Evolutionary conservation across 2,329 filamentous ascomycete species (phyloP), one percentile per base, ranked within the genome.

Genomic region (Aspergillus latus): DNA sequence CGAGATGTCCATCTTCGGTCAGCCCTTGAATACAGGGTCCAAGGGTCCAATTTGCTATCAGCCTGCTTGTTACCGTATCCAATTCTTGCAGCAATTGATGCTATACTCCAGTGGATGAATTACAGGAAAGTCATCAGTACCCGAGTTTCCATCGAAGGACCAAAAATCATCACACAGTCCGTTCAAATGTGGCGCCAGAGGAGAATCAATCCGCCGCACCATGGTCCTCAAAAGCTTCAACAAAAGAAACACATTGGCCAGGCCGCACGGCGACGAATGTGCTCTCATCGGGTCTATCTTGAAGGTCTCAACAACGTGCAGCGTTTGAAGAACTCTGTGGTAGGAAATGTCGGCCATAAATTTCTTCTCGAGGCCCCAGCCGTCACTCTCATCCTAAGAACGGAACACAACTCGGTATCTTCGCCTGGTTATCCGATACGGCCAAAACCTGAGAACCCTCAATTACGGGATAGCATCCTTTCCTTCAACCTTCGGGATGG

Each of bases 341-440:
- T 59, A 58, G 3, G 54, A 59, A 4, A 54, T 6, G 32, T 63
- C 57, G 37, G 61, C 59, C 3, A 54, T 57, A 37, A 53, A 61
- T 2, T 58, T 54, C 26, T 59, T 61, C 44, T 56, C 59, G 37
- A 61, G 61, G 34, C 61, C 57, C 57, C 59, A 63, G 11, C 59
- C 59, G n/a, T 49, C 44, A 4, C 46, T 28, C 11, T 52, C 49
- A 37, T 59, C 45, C 11, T 53, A 59, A 2, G 53, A 53, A 8
- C 48, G 50, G 21, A 61, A 56, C 2, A 34, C 43, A 26, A 52
- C 40, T 2, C 50, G 53, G 37, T 59, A 54, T 21, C 21, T 21
- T 21, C 21, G 21, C 21, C 21, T 21, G 21, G 21, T 21, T 21
- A 21, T 21, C 21, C 21, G 21, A 21, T 21, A 21, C 21, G 21